Percentiles rank a stretch among this genome's conserved stretches.
These are phyloP conservation scores for Agrocybe praecox DNA, from an alignment of 768 basidiomycete species.

Conservation along the genomic window DNA sequence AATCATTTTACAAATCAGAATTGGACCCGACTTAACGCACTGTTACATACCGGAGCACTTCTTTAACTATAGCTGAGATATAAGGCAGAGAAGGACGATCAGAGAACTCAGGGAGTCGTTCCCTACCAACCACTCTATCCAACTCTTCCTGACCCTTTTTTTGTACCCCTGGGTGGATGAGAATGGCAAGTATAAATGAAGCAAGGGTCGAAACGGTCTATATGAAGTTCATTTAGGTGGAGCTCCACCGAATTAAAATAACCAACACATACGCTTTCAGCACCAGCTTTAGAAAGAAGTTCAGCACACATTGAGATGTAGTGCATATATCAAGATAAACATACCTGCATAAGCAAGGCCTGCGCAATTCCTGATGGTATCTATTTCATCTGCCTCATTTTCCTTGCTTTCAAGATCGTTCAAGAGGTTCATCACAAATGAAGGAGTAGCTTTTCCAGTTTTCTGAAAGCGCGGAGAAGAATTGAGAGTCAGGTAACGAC, in stretches of 20 bases:
- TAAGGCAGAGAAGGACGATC: slow-evolving; percentile 26
- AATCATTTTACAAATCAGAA: neutral
- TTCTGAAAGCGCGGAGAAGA: slow-evolving; percentile 20
- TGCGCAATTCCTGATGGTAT: slow-evolving; percentile 20
- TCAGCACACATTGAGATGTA: neutral
- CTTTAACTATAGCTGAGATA: slow-evolving; percentile 17
- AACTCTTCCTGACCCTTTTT: slow-evolving; percentile 28
- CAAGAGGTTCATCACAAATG: slow-evolving; percentile 28
- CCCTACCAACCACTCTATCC: slow-evolving; percentile 22
- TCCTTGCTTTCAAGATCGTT: slow-evolving; percentile 13
- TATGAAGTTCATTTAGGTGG: neutral
- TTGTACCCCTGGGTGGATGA: slow-evolving; percentile 25
- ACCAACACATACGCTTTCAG: slow-evolving; percentile 21
- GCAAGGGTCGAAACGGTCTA: slow-evolving; percentile 24
- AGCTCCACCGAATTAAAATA: neutral
- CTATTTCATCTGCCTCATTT: slow-evolving; percentile 17
- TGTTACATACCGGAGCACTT: slow-evolving; percentile 14
- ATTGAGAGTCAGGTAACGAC: neutral
- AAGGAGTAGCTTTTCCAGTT: slow-evolving; percentile 32
- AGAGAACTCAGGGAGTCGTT: slow-evolving; percentile 24
- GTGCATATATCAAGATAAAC: neutral
- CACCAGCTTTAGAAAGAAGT: slow-evolving; percentile 10
- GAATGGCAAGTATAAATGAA: slow-evolving; percentile 24
- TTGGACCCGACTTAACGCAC: slow-evolving; percentile 20
- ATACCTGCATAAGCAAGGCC: slow-evolving; percentile 25